Conservation (phyloP, 495 filamentous ascomycete genomes). For the Parathielavia hyrcaniae region DNA sequence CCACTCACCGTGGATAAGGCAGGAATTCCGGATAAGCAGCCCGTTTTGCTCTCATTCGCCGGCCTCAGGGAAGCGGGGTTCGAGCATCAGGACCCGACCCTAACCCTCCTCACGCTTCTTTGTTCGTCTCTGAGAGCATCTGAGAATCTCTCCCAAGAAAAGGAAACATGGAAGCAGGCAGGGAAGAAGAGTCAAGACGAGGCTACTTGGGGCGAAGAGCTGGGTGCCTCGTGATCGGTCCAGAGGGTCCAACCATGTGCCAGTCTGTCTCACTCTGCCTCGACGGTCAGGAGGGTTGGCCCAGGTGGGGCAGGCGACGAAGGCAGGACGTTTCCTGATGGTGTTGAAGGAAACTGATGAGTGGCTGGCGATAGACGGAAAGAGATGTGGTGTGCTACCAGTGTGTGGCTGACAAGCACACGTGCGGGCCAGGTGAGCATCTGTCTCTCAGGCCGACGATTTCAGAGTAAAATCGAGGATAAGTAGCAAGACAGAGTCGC, state of each 20-base stretch:
- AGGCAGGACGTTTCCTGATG: background rate
- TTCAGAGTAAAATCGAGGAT: no score
- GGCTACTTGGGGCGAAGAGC: background rate
- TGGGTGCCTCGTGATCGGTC: slow-evolving; percentile 13
- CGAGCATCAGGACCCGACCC: background rate
- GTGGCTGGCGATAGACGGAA: background rate
- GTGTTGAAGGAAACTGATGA: slow-evolving; percentile 3
- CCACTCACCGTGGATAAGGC: no score
- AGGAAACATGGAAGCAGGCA: background rate
- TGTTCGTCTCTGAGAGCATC: no score
- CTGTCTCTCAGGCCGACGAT: no score
- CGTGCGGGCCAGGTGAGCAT: background rate
- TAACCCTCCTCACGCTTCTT: background rate
- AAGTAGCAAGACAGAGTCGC: no score
- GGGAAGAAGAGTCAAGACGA: no score
- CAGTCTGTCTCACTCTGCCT: slow-evolving; percentile 21
- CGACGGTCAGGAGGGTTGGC: background rate
- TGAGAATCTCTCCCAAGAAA: no score
- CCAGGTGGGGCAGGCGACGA: background rate
- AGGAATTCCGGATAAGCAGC: no score
- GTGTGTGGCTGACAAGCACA: background rate
- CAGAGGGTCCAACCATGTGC: slow-evolving; percentile 24
- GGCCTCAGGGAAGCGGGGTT: no score
- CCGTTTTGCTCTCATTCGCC: background rate
- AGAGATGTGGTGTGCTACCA: background rate